phyloP scores from a whole-genome alignment of 177 flowering plant species.

The Vitis hybrid region DNA sequence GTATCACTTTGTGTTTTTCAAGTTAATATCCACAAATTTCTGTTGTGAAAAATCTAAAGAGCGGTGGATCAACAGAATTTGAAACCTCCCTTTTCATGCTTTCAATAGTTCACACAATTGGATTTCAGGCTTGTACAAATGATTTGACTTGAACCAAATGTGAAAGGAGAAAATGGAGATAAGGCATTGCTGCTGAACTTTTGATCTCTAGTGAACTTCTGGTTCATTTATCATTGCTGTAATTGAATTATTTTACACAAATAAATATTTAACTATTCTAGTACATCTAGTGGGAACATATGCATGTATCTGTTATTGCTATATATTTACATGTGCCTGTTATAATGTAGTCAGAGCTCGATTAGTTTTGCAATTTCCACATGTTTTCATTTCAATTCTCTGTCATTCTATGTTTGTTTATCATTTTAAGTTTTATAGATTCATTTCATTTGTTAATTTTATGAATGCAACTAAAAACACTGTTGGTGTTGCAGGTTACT shows the following conservation, averaged over 20 bases:
- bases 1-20: too few relatives aligned
- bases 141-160: not conserved
- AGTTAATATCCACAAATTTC: too few relatives aligned
- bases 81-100: too few relatives aligned
- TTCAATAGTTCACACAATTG: too few relatives aligned
- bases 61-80: too few relatives aligned
- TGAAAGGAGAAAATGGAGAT: not conserved
- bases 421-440: too few relatives aligned
- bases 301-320: not conserved
- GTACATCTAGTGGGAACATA: not conserved
- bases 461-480: conserved; percentile 2
- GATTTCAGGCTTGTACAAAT: too few relatives aligned
- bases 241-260: not conserved
- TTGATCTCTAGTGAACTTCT: not conserved
- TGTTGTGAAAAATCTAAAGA: too few relatives aligned
- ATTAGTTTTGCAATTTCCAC: not conserved
- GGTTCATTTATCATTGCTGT: not conserved
- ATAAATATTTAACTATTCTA: not conserved
- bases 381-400: too few relatives aligned
- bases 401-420: too few relatives aligned
- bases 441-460: not conserved
- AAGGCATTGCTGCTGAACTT: not conserved
- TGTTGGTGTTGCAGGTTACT: conserved; percentile 62
- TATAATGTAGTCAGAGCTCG: not conserved
- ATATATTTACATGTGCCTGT: not conserved